A percentile compares a stretch with the other conserved stretches of the same genome.
Conservation (phyloP, 352 stramenopile genomes). For the Globisporangium polare region DNA sequence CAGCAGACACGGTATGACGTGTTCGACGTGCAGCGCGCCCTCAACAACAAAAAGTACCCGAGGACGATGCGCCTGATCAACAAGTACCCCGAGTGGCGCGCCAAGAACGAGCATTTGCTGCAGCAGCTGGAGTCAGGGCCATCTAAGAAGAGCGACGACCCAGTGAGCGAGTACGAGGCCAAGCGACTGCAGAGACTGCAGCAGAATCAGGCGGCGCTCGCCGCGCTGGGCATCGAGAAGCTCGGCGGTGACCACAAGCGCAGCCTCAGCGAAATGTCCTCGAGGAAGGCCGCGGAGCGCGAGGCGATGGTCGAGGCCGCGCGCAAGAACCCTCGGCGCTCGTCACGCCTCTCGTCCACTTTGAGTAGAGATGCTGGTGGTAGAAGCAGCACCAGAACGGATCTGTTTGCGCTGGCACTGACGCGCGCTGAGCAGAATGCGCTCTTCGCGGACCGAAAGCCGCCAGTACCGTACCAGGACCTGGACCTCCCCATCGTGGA, state of each 20-base stretch:
- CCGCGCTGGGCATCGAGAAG: slow-evolving; percentile 32
- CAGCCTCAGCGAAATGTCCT: background rate
- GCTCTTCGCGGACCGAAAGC: background rate
- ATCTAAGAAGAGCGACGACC: background rate
- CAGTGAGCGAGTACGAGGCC: slow-evolving; percentile 39
- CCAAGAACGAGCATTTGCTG: background rate
- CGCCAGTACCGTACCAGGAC: background rate
- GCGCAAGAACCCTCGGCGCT: slow-evolving; percentile 20
- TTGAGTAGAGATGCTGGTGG: too few species aligned
- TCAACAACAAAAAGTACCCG: background rate
- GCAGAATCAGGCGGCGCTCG: slow-evolving; percentile 39
- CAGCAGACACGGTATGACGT: background rate
- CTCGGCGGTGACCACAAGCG: background rate
- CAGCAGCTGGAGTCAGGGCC: background rate
- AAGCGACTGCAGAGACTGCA: slow-evolving; percentile 56
- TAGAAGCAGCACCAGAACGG: background rate
- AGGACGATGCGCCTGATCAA: background rate
- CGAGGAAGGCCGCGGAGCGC: background rate
- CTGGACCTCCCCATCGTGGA: slow-evolving; percentile 16
- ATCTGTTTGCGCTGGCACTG: background rate
- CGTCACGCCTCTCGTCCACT: slow-evolving; percentile 9
- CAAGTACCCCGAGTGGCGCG: background rate
- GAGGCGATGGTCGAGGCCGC: background rate
- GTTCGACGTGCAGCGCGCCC: slow-evolving; percentile 1
- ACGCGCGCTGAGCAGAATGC: background rate